phyloP scores from a whole-genome alignment of 73 alveolate genomes.

The Paramecium tetraurelia region DNA sequence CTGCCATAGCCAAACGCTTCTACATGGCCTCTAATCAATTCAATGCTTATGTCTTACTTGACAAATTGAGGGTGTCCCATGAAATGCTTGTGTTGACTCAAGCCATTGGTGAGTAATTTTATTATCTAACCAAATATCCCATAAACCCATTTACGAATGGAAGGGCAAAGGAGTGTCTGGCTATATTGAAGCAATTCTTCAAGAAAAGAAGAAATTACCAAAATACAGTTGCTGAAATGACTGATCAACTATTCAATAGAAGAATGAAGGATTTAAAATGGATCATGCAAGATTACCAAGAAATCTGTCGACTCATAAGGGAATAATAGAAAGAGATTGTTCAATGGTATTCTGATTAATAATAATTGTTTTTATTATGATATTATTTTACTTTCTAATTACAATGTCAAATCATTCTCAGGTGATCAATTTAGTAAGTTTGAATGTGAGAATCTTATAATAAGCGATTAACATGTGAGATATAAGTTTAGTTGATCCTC shows the following conservation, averaged over 20 bases:
- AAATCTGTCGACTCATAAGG: neutral
- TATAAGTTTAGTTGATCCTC: neutral
- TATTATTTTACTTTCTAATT: neutral
- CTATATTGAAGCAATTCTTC: neutral
- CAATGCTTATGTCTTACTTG: neutral
- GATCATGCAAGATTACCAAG: neutral
- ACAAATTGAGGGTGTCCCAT: neutral
- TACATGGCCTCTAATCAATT: neutral
- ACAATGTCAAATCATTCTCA: neutral
- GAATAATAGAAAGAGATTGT: neutral
- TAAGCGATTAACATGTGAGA: neutral
- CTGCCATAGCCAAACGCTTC: neutral
- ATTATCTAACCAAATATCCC: neutral
- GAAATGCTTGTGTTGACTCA: neutral
- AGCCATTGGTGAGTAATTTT: neutral
- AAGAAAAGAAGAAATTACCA: neutral
- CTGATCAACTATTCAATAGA: neutral
- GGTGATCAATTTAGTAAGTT: neutral
- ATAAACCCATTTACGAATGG: neutral
- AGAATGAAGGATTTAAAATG: neutral
- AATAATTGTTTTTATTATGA: slow-evolving; percentile 3
- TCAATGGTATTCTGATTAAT: neutral
- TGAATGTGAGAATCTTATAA: neutral
- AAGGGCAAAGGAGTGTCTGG: neutral
- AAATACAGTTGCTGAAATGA: neutral